Conservation (phyloP, 768 basidiomycete species). For the Boletus pseudopeckii region DNA sequence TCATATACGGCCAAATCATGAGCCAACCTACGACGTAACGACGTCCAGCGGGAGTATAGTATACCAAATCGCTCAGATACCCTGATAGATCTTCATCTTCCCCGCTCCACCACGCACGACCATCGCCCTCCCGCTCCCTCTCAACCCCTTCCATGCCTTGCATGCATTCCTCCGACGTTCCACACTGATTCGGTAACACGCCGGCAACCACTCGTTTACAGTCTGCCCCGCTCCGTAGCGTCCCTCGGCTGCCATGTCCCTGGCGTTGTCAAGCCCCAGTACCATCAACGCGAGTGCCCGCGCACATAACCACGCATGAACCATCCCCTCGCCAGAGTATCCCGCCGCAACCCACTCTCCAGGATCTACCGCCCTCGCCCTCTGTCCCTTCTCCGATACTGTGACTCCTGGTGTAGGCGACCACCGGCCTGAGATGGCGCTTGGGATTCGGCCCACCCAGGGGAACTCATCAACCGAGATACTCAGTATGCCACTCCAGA, state of each 20-base stretch:
- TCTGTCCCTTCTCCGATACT: slow-evolving; percentile 2
- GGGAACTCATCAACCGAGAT: slow-evolving; percentile 59
- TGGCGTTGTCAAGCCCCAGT: slow-evolving; percentile 35
- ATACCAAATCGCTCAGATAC: not conserved
- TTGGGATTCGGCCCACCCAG: slow-evolving; percentile 68
- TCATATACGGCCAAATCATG: not conserved
- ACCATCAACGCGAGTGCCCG: slow-evolving; percentile 61
- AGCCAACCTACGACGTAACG: not conserved
- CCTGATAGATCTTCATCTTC: slow-evolving; percentile 25
- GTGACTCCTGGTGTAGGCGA: slow-evolving; percentile 9
- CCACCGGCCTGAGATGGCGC: slow-evolving; percentile 42
- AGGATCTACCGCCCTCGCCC: slow-evolving; percentile 24
- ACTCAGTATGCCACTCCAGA: slow-evolving; percentile 66
- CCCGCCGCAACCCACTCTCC: slow-evolving; percentile 76
- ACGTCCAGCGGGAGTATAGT: too few relatives aligned
- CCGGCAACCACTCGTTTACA: slow-evolving; percentile 26
- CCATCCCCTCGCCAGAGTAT: slow-evolving; percentile 73
- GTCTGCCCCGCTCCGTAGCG: slow-evolving; percentile 19
- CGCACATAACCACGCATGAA: slow-evolving; percentile 63
- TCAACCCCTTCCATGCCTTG: slow-evolving; percentile 2
- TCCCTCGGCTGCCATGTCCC: slow-evolving; percentile 13
- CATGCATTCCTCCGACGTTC: slow-evolving; percentile 13
- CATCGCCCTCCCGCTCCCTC: not conserved
- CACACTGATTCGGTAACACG: slow-evolving; percentile 15
- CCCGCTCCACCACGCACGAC: slow-evolving; percentile 19